phyloP scores from a whole-genome alignment of 108 stramenopile species.

The Epithemia pelagica region DNA sequence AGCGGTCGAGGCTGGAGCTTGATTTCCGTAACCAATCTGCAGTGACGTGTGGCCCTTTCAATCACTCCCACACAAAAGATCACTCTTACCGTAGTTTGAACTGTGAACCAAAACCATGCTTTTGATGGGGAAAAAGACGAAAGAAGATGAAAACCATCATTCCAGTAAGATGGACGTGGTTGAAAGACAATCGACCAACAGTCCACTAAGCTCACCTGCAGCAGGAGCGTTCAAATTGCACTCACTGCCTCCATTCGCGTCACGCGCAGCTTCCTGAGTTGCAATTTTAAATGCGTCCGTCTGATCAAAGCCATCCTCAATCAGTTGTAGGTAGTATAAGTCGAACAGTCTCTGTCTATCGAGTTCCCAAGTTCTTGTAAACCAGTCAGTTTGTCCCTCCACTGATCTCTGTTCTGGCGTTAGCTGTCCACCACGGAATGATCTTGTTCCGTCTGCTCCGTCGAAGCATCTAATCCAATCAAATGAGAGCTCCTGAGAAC shows the following conservation, averaged over 20 bases:
- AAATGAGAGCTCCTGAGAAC: background rate
- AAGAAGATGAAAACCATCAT: background rate
- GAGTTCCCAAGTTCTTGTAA: background rate
- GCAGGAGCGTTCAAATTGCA: background rate
- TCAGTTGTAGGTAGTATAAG: background rate
- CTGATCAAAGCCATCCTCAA: background rate
- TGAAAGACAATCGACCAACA: background rate
- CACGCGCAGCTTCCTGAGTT: background rate
- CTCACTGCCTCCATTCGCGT: background rate
- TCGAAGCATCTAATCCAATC: background rate
- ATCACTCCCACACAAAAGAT: too few relatives aligned
- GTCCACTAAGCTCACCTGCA: background rate
- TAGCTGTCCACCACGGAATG: background rate
- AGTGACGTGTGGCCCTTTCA: too few relatives aligned
- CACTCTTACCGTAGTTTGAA: background rate
- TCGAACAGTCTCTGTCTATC: background rate
- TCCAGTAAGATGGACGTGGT: background rate
- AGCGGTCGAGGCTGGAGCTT: conserved; percentile 24
- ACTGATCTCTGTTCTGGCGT: background rate
- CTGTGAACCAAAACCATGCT: background rate
- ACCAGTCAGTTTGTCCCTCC: background rate
- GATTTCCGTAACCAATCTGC: conserved; percentile 47
- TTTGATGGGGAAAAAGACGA: background rate
- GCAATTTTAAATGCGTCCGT: background rate
- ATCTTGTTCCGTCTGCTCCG: background rate